phyloP scores from a whole-genome alignment of 2,329 filamentous ascomycete genomes.

The Drechslerella coelobrocha region DNA sequence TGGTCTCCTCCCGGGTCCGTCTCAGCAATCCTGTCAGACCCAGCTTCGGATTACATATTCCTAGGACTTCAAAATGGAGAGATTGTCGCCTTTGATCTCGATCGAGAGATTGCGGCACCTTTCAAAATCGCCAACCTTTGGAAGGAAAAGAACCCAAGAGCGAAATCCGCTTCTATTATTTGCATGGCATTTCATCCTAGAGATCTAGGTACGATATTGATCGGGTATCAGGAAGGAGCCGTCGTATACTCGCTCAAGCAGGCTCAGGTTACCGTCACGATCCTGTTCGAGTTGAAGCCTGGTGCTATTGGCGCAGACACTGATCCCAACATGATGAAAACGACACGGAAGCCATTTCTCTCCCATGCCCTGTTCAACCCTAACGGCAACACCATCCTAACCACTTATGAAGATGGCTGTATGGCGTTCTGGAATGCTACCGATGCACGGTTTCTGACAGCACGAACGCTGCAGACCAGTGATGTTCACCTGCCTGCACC shows the following conservation, averaged over 20 bases:
- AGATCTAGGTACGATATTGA: slow-evolving; percentile 87
- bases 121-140: slow-evolving; percentile 89
- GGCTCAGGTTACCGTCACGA: slow-evolving; percentile 76
- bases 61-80: slow-evolving; percentile 83
- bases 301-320: slow-evolving; percentile 81
- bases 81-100: slow-evolving; percentile 89
- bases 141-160: slow-evolving; percentile 73
- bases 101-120: slow-evolving; percentile 72
- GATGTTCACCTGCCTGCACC: slow-evolving; percentile 66
- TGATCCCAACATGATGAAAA: slow-evolving; percentile 69
- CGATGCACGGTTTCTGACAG: slow-evolving; percentile 82
- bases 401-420: slow-evolving; percentile 87
- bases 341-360: slow-evolving; percentile 73
- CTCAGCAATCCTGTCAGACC: slow-evolving; percentile 77
- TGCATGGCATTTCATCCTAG: slow-evolving; percentile 85
- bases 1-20: slow-evolving; percentile 75
- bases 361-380: slow-evolving; percentile 93
- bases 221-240: slow-evolving; percentile 88
- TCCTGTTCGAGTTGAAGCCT: slow-evolving; percentile 79
- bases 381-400: slow-evolving; percentile 85
- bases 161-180: slow-evolving; percentile 71
- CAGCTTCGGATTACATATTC: slow-evolving; percentile 91
- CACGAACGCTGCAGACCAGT: slow-evolving; percentile 76
- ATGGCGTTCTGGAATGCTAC: slow-evolving; percentile 94
- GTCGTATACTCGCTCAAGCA: slow-evolving; percentile 95